A percentile compares a stretch with the other conserved stretches of the same genome.
Evolutionary conservation across 148 eudicot genomes (phyloP).

Genomic region (Heliamphora exappendiculata): DNA sequence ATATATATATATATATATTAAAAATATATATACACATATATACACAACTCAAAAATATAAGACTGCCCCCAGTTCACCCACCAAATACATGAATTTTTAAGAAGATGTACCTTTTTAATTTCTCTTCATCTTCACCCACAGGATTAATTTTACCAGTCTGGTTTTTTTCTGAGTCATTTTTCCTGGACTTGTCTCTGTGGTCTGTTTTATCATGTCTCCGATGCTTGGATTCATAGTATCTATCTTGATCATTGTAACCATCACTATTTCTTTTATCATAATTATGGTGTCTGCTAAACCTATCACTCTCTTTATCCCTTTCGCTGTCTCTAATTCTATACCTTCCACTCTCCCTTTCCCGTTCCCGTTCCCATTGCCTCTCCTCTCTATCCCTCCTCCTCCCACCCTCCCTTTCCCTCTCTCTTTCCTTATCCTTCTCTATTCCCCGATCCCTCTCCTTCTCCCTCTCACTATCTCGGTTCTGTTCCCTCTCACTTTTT

Average conservation of each 20-base stretch:
- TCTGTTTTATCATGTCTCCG: slow-evolving; percentile 41
- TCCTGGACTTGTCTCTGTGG: slow-evolving; percentile 35
- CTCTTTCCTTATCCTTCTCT: slow-evolving; percentile 26
- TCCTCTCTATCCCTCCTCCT: slow-evolving; percentile 26
- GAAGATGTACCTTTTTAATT: slow-evolving; percentile 40
- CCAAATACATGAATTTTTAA: background rate
- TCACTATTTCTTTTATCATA: slow-evolving; percentile 32
- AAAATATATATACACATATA: too few relatives aligned
- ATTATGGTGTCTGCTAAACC: slow-evolving; percentile 32
- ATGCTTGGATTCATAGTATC: slow-evolving; percentile 27
- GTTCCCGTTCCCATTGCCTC: slow-evolving; percentile 20
- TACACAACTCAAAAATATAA: background rate
- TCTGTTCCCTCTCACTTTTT: slow-evolving; percentile 19
- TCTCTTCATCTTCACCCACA: slow-evolving; percentile 20
- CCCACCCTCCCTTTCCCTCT: slow-evolving; percentile 27
- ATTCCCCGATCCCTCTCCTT: slow-evolving; percentile 26
- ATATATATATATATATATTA: background rate
- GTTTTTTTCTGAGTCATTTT: slow-evolving; percentile 24
- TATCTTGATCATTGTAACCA: slow-evolving; percentile 35
- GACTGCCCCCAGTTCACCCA: background rate
- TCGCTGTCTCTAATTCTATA: slow-evolving; percentile 22
- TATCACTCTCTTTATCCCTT: slow-evolving; percentile 44
- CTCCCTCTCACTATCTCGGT: slow-evolving; percentile 25
- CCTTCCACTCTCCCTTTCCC: slow-evolving; percentile 26
- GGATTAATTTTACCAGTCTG: slow-evolving; percentile 22